Base-by-base conservation (phyloP, 2,329 filamentous ascomycete genomes). In the Sporothrix pseudoabietina region DNA sequence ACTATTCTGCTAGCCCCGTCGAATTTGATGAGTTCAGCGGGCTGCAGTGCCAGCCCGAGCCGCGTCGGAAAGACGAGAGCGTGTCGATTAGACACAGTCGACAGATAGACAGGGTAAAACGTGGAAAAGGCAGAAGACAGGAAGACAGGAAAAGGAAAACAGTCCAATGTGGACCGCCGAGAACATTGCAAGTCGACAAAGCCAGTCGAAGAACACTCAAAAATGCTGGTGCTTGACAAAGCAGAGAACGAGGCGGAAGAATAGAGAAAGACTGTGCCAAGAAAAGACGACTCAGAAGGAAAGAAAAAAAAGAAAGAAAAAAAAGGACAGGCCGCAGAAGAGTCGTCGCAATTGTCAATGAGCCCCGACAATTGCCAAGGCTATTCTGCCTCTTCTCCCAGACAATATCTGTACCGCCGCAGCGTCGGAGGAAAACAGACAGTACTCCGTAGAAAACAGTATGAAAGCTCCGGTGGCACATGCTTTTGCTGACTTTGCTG, bases 171-270 rank as follows among this genome's bases (percentile, higher is more conserved):
- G 26, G 12, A 49, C 44, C 44, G 44, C 44, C 44, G 44, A 49
- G 14, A 44, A 8, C 3, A 22, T 22, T 22, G 16, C 6, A 54
- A 52, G 47, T 52, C 47, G 52, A 22, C 14, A 52, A 54, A 26
- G 19, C 26, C n/a, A 22, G 52, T 8, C 19, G 7, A 12, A 7
- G n/a, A 16, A 54, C 9, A 12, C 14, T 19, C 7, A 55, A 54
- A 26, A 12, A 55, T 26, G 26, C 26, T 55, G 52, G 19, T 49
- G 44, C 14, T 49, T 49, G 44, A 49, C 52, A 55, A 55, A 61
- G 32, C 44, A 66, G 12, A 66, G 59, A 66, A 49, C n/a, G 22
- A n/a, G 3, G 14, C 61, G 47, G 63, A 66, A 66, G 22, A 49
- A 32, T 32, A 30, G 57, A 61, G 57, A 61, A 61, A 4, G 30